Conservation (phyloP, 2,329 filamentous ascomycete genomes). For the Fusarium sp. region DNA sequence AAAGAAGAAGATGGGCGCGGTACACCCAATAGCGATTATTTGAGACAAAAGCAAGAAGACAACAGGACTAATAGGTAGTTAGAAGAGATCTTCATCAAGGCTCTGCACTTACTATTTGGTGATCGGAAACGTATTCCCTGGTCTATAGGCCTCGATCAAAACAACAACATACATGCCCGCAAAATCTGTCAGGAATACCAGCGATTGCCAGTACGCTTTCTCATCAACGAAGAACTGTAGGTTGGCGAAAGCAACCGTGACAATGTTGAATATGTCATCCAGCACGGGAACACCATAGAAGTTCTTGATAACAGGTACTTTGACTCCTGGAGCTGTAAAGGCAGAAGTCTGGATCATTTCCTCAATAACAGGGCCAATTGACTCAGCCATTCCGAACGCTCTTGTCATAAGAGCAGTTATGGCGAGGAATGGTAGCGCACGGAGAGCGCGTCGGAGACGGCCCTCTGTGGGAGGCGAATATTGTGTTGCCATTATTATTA, state of each 20-base stretch:
- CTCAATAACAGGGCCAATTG: slow-evolving; percentile 27
- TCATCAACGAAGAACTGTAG: slow-evolving; percentile 43
- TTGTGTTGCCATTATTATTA: background rate
- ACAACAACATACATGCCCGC: slow-evolving; percentile 47
- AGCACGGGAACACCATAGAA: slow-evolving; percentile 43
- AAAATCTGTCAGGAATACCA: slow-evolving; percentile 48
- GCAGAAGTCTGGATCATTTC: slow-evolving; percentile 7
- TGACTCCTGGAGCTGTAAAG: slow-evolving; percentile 12
- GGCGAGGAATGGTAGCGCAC: slow-evolving; percentile 40
- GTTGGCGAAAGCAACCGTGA: slow-evolving; percentile 41
- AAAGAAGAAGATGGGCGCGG: slow-evolving; percentile 45
- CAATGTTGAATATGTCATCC: slow-evolving; percentile 38
- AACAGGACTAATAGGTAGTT: slow-evolving; percentile 19
- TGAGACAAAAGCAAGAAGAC: slow-evolving; percentile 41
- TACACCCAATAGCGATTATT: slow-evolving; percentile 39
- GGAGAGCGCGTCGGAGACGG: slow-evolving; percentile 30
- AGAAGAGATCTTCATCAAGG: background rate
- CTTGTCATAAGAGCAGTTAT: slow-evolving; percentile 38
- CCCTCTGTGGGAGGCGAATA: background rate
- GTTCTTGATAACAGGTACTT: slow-evolving; percentile 18
- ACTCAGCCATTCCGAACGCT: slow-evolving; percentile 39
- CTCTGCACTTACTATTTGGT: slow-evolving; percentile 41
- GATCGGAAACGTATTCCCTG: slow-evolving; percentile 24
- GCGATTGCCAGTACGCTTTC: slow-evolving; percentile 45
- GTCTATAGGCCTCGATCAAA: slow-evolving; percentile 43